Percentiles rank a stretch among this genome's conserved stretches.
phyloP scores from a whole-genome alignment of 2,329 filamentous ascomycete species.

The Fonsecaea pedrosoi region DNA sequence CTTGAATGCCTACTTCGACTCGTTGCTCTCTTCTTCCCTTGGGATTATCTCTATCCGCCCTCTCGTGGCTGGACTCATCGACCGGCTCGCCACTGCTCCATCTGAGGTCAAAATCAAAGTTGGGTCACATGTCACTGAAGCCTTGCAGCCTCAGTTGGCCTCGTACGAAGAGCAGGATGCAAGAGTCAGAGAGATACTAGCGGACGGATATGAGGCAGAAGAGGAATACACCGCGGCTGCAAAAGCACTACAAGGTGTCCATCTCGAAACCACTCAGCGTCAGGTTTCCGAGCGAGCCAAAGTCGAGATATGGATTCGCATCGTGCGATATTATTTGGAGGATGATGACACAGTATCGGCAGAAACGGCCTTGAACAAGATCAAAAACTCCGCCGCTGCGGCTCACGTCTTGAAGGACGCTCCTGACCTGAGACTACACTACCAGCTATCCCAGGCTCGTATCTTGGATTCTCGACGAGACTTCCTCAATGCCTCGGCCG shows the following conservation, averaged over 20 bases:
- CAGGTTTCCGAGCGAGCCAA: slow-evolving; percentile 82
- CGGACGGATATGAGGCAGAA: slow-evolving; percentile 79
- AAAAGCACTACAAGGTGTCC: slow-evolving; percentile 78
- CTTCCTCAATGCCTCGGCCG: slow-evolving; percentile 85
- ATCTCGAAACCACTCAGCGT: slow-evolving; percentile 86
- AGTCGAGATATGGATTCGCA: slow-evolving; percentile 86
- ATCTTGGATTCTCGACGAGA: slow-evolving; percentile 89
- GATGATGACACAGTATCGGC: slow-evolving; percentile 87
- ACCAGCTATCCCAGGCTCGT: slow-evolving; percentile 87
- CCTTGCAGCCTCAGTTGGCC: slow-evolving; percentile 70
- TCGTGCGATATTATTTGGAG: slow-evolving; percentile 92
- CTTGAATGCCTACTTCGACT: slow-evolving; percentile 64
- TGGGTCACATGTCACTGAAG: slow-evolving; percentile 73
- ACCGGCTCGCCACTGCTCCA: slow-evolving; percentile 61
- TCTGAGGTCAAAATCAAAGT: slow-evolving; percentile 74
- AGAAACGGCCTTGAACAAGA: slow-evolving; percentile 88
- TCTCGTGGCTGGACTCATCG: slow-evolving; percentile 73
- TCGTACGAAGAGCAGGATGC: slow-evolving; percentile 87
- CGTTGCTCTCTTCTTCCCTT: slow-evolving; percentile 72
- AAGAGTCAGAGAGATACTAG: slow-evolving; percentile 77
- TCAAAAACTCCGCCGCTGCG: slow-evolving; percentile 81
- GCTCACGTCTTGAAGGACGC: slow-evolving; percentile 69
- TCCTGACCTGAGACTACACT: slow-evolving; percentile 77
- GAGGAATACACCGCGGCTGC: slow-evolving; percentile 84
- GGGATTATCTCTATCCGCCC: slow-evolving; percentile 78